Base-by-base conservation (phyloP, 163 green algal species). In the Coccomyxa subellipsoidea region DNA sequence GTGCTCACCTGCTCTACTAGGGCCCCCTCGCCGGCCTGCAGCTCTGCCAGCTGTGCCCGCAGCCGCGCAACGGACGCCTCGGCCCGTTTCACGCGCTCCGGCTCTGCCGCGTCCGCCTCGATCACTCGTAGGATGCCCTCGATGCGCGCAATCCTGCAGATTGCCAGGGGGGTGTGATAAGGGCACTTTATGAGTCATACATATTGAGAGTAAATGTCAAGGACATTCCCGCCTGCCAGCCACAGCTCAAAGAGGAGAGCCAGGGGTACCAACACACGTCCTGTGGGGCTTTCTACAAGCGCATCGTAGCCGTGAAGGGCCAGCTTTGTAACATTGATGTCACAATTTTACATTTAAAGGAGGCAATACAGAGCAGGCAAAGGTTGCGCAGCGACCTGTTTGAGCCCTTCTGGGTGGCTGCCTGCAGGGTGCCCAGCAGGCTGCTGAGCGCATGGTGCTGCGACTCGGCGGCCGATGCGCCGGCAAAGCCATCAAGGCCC, bases 61-160 rank as follows among this genome's bases (percentile, higher is more conserved):
- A 85, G 81, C 59, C 66, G 86, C 36, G 81, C 80, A 7, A 82
- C 54, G 0, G 54, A 69, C 31, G 79, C 76, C 34, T 81, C 54
- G 36, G 84, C 88, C 76, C 79, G 72, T 12, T 71, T 35, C 4
- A 75, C 73, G 29, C 69, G 38, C 8, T 83, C 84, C 35, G 86
- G 83, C 12, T 83, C 82, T 32, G 80, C 69, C 0, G 66, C 82
- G 71, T 88, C 86, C n/a, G 70, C 69, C 15, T 77, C 81, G 12
- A 86, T 84, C 29, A 81, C 79, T 35, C 73, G 76, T 27, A 89
- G 86, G 31, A 89, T 85, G 31, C 83, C 80, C 81, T 89, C 83
- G 40, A 92, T 86, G 73, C 88, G 86, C 79, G 81, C 80, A 81
- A 91, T 84, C 70, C 80, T 76, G 72, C 54, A 76, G 0, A 59